phyloP scores from a whole-genome alignment of 768 basidiomycete genomes.

The Boletus huronensis region DNA sequence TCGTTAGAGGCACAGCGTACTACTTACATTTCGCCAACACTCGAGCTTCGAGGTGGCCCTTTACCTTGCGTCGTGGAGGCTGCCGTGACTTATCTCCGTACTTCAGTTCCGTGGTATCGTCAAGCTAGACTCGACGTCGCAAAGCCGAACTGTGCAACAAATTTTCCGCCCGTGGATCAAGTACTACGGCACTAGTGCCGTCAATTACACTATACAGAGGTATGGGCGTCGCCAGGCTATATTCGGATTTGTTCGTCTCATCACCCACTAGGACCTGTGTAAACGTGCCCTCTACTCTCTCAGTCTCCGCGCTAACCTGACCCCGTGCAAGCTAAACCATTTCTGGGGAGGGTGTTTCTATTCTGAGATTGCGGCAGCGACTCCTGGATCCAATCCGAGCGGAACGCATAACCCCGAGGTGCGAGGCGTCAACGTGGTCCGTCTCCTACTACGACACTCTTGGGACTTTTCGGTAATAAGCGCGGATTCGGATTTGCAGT shows the following conservation, averaged over 20 bases:
- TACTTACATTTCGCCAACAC: neutral
- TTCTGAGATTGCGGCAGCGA: neutral
- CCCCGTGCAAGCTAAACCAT: neutral
- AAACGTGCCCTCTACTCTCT: neutral
- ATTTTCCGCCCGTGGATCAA: neutral
- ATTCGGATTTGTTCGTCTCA: constrained; percentile 2
- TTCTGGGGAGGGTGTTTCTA: neutral
- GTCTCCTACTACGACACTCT: constrained; percentile 3
- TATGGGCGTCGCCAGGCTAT: constrained; percentile 2
- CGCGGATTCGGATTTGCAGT: constrained; percentile 5
- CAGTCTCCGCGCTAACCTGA: neutral
- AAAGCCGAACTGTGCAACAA: neutral
- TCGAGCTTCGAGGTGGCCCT: neutral
- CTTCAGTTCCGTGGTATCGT: constrained; percentile 18
- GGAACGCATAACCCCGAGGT: constrained; percentile 2
- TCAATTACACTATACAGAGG: too few species aligned
- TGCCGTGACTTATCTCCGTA: constrained; percentile 21
- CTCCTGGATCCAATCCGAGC: neutral
- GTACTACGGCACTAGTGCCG: neutral
- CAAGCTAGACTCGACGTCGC: neutral
- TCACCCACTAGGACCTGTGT: neutral
- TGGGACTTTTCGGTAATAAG: constrained; percentile 5
- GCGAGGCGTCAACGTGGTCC: constrained; percentile 9
- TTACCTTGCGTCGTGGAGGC: constrained; percentile 8
- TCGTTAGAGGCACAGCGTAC: constrained; percentile 7